Percentiles rank a stretch among this genome's conserved stretches.
Evolutionary conservation across 306 rosid genomes (phyloP).

Genomic region (Geum urbanum): DNA sequence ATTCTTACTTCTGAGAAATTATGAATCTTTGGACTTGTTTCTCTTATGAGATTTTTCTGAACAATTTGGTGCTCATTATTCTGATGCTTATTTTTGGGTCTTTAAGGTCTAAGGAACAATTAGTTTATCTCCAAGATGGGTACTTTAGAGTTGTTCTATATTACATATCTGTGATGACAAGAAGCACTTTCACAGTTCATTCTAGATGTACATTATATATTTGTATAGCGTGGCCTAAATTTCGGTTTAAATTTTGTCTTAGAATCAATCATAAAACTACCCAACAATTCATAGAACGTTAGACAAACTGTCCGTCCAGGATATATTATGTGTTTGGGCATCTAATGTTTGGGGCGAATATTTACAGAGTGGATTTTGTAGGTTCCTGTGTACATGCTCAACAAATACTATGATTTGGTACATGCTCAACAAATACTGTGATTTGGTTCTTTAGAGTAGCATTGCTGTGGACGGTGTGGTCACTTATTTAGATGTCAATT

Average conservation of each 20-base stretch:
- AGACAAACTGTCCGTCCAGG: background rate
- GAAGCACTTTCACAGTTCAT: background rate
- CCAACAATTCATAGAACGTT: background rate
- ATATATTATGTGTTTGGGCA: background rate
- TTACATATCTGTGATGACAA: background rate
- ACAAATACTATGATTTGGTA: background rate
- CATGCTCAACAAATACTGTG: background rate
- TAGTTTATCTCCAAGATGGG: background rate
- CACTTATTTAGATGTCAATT: background rate
- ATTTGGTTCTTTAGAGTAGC: background rate
- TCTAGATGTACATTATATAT: background rate
- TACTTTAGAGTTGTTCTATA: background rate
- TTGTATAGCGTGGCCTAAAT: background rate
- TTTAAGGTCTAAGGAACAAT: background rate
- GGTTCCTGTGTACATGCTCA: background rate
- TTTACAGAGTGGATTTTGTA: background rate
- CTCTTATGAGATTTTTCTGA: background rate
- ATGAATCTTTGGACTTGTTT: background rate
- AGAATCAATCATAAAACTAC: background rate
- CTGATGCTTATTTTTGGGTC: background rate
- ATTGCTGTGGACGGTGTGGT: background rate
- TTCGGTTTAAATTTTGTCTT: background rate
- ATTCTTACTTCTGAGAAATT: background rate
- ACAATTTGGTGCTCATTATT: background rate
- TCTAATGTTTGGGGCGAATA: background rate